phyloP scores from a whole-genome alignment of 768 basidiomycete species.

The Candolleomyces eurysporus region DNA sequence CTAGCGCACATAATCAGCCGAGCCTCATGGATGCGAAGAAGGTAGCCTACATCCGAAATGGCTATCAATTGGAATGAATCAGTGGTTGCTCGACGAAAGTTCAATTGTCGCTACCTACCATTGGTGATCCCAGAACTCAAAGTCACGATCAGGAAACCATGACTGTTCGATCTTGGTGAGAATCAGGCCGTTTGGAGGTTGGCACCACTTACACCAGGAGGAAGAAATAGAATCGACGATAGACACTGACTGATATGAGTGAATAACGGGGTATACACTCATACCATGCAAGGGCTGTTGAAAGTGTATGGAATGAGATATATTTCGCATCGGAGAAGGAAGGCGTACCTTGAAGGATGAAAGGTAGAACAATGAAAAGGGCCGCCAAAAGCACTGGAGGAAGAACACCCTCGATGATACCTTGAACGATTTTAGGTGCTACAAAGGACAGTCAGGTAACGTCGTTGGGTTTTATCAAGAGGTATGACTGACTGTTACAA shows the following conservation, averaged over 20 bases:
- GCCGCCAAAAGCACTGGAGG: conserved; percentile 64
- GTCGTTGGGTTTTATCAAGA: neutral
- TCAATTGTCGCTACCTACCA: conserved; percentile 19
- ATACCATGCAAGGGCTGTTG: conserved; percentile 56
- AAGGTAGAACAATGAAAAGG: conserved; percentile 60
- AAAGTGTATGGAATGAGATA: conserved; percentile 5
- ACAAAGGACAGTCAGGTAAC: neutral
- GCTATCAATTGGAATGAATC: neutral
- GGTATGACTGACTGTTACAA: conserved; percentile 29
- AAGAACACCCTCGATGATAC: conserved; percentile 64
- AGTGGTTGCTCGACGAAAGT: conserved; percentile 19
- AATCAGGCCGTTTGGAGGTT: neutral
- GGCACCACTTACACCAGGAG: conserved; percentile 45
- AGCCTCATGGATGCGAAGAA: neutral
- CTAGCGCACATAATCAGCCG: conserved; percentile 15
- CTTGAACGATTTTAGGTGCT: conserved; percentile 38
- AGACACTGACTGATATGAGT: conserved; percentile 67
- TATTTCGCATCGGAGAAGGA: neutral
- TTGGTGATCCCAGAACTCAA: conserved; percentile 56
- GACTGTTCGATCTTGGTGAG: conserved; percentile 27
- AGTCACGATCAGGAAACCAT: conserved; percentile 74
- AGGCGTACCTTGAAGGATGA: conserved; percentile 49
- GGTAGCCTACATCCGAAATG: conserved; percentile 20
- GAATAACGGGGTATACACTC: conserved; percentile 71
- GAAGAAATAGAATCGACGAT: conserved; percentile 70